A percentile compares a stretch with the other conserved stretches of the same genome.
Conservation (phyloP, 805 yeast species). For the Citeromyces matritensis region DNA sequence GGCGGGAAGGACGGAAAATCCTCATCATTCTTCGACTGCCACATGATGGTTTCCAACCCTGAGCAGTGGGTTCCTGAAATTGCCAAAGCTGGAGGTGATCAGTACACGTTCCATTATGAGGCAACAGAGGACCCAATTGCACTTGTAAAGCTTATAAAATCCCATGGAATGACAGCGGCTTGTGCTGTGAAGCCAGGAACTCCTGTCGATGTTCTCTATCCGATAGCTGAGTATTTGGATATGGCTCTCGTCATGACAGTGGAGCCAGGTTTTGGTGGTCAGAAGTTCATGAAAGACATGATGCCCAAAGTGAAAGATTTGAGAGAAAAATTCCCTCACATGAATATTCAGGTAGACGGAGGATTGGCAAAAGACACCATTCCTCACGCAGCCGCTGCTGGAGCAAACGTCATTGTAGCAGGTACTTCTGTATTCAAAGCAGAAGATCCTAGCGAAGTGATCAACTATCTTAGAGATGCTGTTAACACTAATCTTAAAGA, state of each 20-base stretch:
- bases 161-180: constrained; percentile 81
- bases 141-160: constrained; percentile 62
- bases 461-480: constrained; percentile 45
- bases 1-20: constrained; percentile 28
- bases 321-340: constrained; percentile 57
- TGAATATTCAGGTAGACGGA: constrained; percentile 94
- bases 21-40: constrained; percentile 68
- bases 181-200: constrained; percentile 93
- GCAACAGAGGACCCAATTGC: constrained; percentile 68
- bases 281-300: constrained; percentile 88
- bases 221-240: constrained; percentile 64
- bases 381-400: constrained; percentile 83
- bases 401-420: constrained; percentile 96
- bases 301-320: constrained; percentile 85
- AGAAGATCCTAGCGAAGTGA: constrained; percentile 61
- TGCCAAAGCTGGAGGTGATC: constrained; percentile 90
- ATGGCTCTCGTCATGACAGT: constrained; percentile 98
- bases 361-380: constrained; percentile 84
- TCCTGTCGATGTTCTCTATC: constrained; percentile 66
- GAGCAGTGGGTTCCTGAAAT: constrained; percentile 89
- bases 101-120: constrained; percentile 92
- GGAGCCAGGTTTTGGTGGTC: constrained; percentile 99
- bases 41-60: constrained; percentile 93
- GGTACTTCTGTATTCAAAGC: constrained; percentile 92
- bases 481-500: constrained; percentile 19